A percentile compares a stretch with the other conserved stretches of the same genome.
These are phyloP conservation scores for Curvularia spicifera DNA, from an alignment of 2,329 filamentous ascomycete genomes.

Conservation along the genomic window DNA sequence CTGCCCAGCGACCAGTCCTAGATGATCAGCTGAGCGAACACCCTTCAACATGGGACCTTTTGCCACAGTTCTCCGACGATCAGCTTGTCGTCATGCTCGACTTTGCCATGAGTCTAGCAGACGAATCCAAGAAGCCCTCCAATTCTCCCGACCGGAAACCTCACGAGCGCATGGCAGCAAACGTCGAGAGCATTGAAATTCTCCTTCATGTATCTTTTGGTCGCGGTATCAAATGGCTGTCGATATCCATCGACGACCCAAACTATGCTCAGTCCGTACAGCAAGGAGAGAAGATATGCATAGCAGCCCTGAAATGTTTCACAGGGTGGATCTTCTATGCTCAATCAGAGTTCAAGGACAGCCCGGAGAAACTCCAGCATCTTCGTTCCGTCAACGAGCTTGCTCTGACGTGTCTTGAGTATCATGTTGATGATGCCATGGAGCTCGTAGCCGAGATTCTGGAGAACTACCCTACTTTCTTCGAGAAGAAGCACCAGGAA, in stretches of 20 bases:
- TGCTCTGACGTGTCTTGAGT: constrained; percentile 66
- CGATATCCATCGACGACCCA: constrained; percentile 32
- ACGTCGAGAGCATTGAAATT: constrained; percentile 58
- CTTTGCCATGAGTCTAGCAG: constrained; percentile 68
- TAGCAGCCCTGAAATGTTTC: constrained; percentile 46
- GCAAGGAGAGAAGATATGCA: constrained; percentile 43
- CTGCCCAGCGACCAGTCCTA: constrained; percentile 55
- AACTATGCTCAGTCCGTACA: constrained; percentile 31
- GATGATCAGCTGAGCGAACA: constrained; percentile 57
- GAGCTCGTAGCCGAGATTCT: constrained; percentile 47
- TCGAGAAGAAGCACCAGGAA: constrained; percentile 40
- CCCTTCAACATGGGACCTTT: constrained; percentile 54
- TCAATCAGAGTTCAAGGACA: constrained; percentile 66
- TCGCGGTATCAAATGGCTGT: constrained; percentile 45
- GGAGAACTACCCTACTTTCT: constrained; percentile 46
- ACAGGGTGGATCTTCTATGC: constrained; percentile 74
- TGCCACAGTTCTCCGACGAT: constrained; percentile 56
- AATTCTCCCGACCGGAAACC: constrained; percentile 60
- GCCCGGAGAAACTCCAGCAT: constrained; percentile 63
- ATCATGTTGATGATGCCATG: constrained; percentile 57
- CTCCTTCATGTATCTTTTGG: constrained; percentile 55
- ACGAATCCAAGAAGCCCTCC: constrained; percentile 73
- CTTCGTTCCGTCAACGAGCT: constrained; percentile 66
- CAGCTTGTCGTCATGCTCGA: constrained; percentile 67
- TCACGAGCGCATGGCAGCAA: constrained; percentile 60